A percentile compares a stretch with the other conserved stretches of the same genome.
phyloP scores from a whole-genome alignment of 192 early-diverging fungal genomes.

The Dissophora ornata region DNA sequence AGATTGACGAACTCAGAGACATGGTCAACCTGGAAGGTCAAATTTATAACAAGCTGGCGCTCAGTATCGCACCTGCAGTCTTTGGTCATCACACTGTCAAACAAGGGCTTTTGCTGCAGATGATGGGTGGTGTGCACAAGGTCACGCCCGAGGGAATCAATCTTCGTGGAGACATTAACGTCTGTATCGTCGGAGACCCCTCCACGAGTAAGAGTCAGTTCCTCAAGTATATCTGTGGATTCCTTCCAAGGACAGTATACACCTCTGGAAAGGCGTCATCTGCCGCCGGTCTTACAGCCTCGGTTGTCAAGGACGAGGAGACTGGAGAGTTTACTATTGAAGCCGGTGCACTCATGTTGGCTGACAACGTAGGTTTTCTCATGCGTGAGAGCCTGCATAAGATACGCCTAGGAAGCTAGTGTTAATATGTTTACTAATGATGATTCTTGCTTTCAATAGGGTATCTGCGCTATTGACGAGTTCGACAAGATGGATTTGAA shows the following conservation, averaged over 20 bases:
- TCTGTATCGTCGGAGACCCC: constrained; percentile 97
- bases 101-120: constrained; percentile 92
- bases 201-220: constrained; percentile 96
- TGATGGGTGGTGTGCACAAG: constrained; percentile 97
- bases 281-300: constrained; percentile 95
- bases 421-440: constrained; percentile 13
- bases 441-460: constrained; percentile 56
- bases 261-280: constrained; percentile 96
- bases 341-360: constrained; percentile 97
- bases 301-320: constrained; percentile 96
- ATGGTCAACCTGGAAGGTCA: constrained; percentile 70
- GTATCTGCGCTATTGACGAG: constrained; percentile 98
- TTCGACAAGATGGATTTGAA: constrained; percentile 98
- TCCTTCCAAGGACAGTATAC: constrained; percentile 94
- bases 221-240: constrained; percentile 90
- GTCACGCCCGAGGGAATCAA: constrained; percentile 90
- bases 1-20: constrained; percentile 79
- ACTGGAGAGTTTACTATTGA: constrained; percentile 98
- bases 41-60: constrained; percentile 82
- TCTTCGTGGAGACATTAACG: constrained; percentile 97
- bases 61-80: constrained; percentile 89
- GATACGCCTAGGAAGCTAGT: too few species aligned
- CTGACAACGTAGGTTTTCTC: constrained; percentile 81
- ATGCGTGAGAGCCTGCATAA: too few species aligned
- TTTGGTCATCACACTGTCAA: constrained; percentile 96